A percentile compares a stretch with the other conserved stretches of the same genome.
phyloP scores from a whole-genome alignment of 805 yeast genomes.

The Saccharomycopsis guyanensis region DNA sequence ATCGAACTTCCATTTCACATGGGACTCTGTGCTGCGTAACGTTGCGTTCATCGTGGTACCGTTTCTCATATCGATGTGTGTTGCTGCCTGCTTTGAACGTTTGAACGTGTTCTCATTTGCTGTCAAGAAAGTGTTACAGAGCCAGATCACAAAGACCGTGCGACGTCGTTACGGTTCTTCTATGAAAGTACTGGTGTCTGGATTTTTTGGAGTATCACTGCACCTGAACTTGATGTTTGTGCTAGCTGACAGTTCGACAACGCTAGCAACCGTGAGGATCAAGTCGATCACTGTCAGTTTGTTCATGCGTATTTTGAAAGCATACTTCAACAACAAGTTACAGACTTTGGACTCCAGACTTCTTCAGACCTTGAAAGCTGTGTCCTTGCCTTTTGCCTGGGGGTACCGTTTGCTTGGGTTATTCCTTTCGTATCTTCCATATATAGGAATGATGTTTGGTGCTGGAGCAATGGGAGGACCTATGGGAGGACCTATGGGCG shows the following conservation, averaged over 20 bases:
- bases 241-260: background rate
- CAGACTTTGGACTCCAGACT: background rate
- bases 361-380: background rate
- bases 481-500: conserved; percentile 4
- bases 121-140: background rate
- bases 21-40: background rate
- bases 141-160: background rate
- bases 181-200: background rate
- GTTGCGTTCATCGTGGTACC: background rate
- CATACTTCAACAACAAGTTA: background rate
- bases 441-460: background rate
- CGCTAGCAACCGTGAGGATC: background rate
- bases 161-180: background rate
- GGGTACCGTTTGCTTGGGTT: background rate
- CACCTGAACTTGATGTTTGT: background rate
- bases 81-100: background rate
- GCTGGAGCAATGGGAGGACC: conserved; percentile 1
- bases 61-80: background rate
- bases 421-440: background rate
- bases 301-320: background rate
- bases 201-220: background rate
- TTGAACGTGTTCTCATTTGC: background rate
- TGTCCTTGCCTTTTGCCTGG: background rate
- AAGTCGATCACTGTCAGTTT: background rate
- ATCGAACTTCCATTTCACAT: background rate